Percentiles rank a stretch among this genome's conserved stretches.
phyloP scores from a whole-genome alignment of 768 basidiomycete species.

The Saitozyma podzolica region DNA sequence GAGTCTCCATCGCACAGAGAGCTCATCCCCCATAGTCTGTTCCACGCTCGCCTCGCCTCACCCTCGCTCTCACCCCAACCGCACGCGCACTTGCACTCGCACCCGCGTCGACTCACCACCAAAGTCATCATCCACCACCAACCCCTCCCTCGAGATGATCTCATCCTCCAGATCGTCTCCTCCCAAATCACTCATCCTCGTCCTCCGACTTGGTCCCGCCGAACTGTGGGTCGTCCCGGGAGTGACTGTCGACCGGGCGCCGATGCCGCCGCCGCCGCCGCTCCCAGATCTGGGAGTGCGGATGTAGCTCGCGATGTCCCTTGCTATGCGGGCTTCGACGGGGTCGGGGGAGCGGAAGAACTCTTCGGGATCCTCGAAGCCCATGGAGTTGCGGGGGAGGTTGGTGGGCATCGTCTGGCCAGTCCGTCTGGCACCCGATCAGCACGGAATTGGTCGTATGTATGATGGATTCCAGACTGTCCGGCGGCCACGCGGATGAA shows the following conservation, averaged over 20 bases:
- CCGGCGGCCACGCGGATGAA: too few relatives aligned
- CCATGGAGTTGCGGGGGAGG: conserved; percentile 42
- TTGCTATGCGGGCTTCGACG: neutral
- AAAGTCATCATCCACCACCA: conserved; percentile 15
- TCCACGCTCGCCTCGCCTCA: neutral
- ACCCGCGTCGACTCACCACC: neutral
- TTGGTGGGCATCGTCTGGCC: conserved; percentile 40
- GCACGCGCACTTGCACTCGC: neutral
- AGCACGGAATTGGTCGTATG: neutral
- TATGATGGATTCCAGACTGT: too few relatives aligned
- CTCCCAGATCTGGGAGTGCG: conserved; percentile 1
- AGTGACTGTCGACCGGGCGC: conserved; percentile 6
- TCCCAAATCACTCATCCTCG: conserved; percentile 25
- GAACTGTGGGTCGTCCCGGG: conserved; percentile 1
- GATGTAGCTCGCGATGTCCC: neutral
- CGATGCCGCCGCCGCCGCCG: conserved; percentile 4
- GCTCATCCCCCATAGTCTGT: too few relatives aligned
- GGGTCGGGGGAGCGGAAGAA: conserved; percentile 47
- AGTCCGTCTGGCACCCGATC: conserved; percentile 34
- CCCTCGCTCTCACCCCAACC: neutral
- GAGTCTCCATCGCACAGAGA: too few relatives aligned
- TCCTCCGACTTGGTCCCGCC: conserved; percentile 4
- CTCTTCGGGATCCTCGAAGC: conserved; percentile 50
- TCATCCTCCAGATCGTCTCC: conserved; percentile 28
- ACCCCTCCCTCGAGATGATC: conserved; percentile 10